Evolutionary conservation across 1,284 basidiomycete genomes (phyloP).

Genomic region (Microbotryum violaceum): DNA sequence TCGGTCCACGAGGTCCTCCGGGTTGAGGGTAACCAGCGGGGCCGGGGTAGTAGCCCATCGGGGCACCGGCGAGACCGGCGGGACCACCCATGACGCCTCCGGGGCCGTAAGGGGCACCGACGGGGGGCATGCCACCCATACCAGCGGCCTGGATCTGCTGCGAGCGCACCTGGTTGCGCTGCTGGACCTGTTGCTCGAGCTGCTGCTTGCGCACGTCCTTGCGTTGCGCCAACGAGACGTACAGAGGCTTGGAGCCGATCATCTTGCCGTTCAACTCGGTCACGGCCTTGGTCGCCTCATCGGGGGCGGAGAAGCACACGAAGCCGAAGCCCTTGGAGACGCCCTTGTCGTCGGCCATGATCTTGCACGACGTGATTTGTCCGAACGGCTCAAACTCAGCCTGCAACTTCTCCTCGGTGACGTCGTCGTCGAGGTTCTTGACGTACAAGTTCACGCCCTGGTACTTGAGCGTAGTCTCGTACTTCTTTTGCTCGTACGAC

Average conservation of each 20-base stretch:
- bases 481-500: slow-evolving; percentile 90
- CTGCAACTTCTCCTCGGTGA: slow-evolving; percentile 89
- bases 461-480: slow-evolving; percentile 97
- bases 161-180: slow-evolving; percentile 90
- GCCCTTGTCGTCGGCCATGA: slow-evolving; percentile 95
- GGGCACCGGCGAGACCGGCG: slow-evolving; percentile 66
- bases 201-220: slow-evolving; percentile 98
- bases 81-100: slow-evolving; percentile 70
- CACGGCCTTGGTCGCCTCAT: slow-evolving; percentile 98
- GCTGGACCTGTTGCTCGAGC: slow-evolving; percentile 95
- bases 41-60: slow-evolving; percentile 70
- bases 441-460: slow-evolving; percentile 99
- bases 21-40: slow-evolving; percentile 62
- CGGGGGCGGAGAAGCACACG: slow-evolving; percentile 96
- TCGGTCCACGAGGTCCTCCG: slow-evolving; percentile 46
- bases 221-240: slow-evolving; percentile 96
- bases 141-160: slow-evolving; percentile 54
- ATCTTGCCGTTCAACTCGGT: slow-evolving; percentile 99
- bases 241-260: slow-evolving; percentile 96
- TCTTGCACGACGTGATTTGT: slow-evolving; percentile 95
- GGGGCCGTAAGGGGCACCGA: slow-evolving; percentile 41
- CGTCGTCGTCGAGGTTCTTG: slow-evolving; percentile 66
- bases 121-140: slow-evolving; percentile 33
- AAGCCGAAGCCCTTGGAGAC: slow-evolving; percentile 95
- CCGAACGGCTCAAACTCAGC: slow-evolving; percentile 95